A percentile compares a stretch with the other conserved stretches of the same genome.
Evolutionary conservation across 495 filamentous ascomycete species (phyloP).

Genomic region (Aspergillus affinis): DNA sequence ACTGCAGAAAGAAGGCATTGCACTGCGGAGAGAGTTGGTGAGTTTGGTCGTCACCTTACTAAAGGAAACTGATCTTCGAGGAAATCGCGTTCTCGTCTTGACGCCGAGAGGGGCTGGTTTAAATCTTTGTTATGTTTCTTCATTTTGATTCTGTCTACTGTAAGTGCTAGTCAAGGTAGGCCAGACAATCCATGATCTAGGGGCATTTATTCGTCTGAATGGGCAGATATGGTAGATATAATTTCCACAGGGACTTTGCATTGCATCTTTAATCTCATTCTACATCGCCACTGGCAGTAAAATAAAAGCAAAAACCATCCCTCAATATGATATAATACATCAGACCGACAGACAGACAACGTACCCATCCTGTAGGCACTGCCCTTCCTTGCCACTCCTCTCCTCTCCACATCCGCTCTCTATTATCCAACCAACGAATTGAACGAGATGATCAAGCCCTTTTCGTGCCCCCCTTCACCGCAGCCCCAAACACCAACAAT

Average conservation of each 20-base stretch:
- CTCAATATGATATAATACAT: background rate
- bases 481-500: conserved; percentile 65
- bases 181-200: conserved; percentile 8
- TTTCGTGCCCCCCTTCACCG: conserved; percentile 26
- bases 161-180: conserved; percentile 20
- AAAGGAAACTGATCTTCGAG: conserved; percentile 18
- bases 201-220: background rate
- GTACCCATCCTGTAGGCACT: background rate
- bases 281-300: no score
- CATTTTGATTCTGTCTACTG: conserved; percentile 1
- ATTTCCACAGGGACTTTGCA: no score
- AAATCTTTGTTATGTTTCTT: background rate
- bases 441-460: conserved; percentile 15
- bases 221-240: background rate
- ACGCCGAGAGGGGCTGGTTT: background rate
- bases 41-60: conserved; percentile 15
- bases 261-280: no score
- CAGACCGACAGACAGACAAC: no score
- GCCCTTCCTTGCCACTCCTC: no score
- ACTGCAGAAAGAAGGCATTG: background rate
- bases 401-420: no score
- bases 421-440: background rate
- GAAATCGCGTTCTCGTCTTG: conserved; percentile 1
- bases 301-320: no score
- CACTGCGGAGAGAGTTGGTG: conserved; percentile 12